These are phyloP conservation scores for Penicillium maclennaniae DNA, from an alignment of 495 filamentous ascomycete genomes.

Conservation along the genomic window DNA sequence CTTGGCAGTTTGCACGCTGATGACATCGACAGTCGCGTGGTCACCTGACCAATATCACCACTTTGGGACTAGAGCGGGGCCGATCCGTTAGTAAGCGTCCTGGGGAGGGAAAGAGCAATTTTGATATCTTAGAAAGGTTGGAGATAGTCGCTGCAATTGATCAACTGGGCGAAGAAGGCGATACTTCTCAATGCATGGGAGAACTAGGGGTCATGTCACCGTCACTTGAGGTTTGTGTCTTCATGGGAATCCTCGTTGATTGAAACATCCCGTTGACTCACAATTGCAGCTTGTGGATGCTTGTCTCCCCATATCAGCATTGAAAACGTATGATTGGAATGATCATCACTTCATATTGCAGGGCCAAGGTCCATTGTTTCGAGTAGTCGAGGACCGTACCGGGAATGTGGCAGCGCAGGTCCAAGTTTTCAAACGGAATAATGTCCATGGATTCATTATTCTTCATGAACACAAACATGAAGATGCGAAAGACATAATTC, in stretches of 20 bases:
- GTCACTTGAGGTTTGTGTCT: constrained; percentile 36
- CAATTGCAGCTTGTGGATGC: constrained; percentile 40
- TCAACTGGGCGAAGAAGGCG: not conserved
- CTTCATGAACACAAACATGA: constrained; percentile 17
- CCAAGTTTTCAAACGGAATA: constrained; percentile 37
- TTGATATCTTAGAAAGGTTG: not conserved
- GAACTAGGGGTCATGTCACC: constrained; percentile 25
- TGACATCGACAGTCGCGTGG: constrained; percentile 15
- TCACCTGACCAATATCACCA: constrained; percentile 28
- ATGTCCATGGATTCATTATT: constrained; percentile 40
- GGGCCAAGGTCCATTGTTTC: constrained; percentile 41
- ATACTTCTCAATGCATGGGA: constrained; percentile 13
- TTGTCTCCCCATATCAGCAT: constrained; percentile 43
- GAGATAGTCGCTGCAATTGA: constrained; percentile 2
- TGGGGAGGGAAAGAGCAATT: constrained; percentile 7
- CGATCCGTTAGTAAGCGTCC: not conserved
- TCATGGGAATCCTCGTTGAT: not conserved
- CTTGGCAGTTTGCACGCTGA: constrained; percentile 4
- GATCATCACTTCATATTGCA: constrained; percentile 30
- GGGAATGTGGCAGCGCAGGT: constrained; percentile 30
- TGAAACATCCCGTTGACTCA: constrained; percentile 13
- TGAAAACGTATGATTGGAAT: constrained; percentile 30
- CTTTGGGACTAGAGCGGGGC: constrained; percentile 16
- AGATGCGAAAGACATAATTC: constrained; percentile 25
- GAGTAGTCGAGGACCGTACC: constrained; percentile 33